Base-by-base conservation (phyloP, 164 flowering plant species). In the Echeveria elegans region DNA sequence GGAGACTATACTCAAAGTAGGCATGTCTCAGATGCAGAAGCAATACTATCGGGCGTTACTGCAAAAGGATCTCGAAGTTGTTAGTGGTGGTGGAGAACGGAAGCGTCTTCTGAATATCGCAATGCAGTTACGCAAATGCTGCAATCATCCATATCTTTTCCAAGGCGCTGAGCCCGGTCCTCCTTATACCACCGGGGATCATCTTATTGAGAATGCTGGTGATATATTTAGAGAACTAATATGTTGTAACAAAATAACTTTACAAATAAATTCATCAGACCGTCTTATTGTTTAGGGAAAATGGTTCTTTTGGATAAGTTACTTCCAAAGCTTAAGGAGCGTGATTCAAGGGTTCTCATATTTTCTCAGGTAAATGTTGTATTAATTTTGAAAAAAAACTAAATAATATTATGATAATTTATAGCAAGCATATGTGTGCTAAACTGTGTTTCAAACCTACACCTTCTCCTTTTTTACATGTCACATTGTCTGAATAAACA, bases 161-260 rank as follows among this genome's bases (percentile, higher is more conserved):
- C 96, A 95, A 86, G 99, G 99, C 66, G 99, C 98, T 38, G 99
- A 95, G 79, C 99, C 98, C 70, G 99, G 99, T 26, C 99, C 99
- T 61, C 99, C 99, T 28, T 95, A 90, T 72, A 87, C 97, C 8
- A 92, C 99, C 0, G 98, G 99, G 69, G 95, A 90, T 0, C 99
- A 95, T 79, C 89, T 95, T 63, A 69, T 92, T 43, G 82, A 82
- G 19, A 95, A 83, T 86, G 94, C 98, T 66, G 99, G 99, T 92
- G n/a, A n/a, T n/a, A n/a, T n/a, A n/a, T n/a, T n/a, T n/a, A n/a
- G n/a, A n/a, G n/a, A n/a, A n/a, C n/a, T n/a, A n/a, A n/a, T n/a
- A n/a, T n/a, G n/a, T n/a, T n/a, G n/a, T n/a, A n/a, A n/a, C n/a
- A n/a, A n/a, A n/a, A n/a, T n/a, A n/a, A n/a, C n/a, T n/a, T n/a